Conservation (phyloP, 345 rosid genomes). For the Atalantia buxifolia region DNA sequence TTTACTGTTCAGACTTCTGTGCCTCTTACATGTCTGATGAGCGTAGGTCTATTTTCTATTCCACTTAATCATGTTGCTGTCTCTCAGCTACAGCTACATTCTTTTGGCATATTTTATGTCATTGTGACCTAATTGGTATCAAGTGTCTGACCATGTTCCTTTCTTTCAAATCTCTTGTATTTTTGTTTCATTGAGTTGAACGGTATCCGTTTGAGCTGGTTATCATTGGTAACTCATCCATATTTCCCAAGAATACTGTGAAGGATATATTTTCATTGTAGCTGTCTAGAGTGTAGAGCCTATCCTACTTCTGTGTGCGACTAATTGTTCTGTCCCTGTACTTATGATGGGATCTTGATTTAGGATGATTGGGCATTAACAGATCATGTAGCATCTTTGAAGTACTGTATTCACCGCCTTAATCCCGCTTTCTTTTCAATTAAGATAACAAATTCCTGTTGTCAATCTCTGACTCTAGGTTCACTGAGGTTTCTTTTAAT, state of each 20-base stretch:
- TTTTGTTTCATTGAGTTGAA: neutral
- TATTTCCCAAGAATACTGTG: neutral
- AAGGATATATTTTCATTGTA: neutral
- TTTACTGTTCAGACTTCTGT: neutral
- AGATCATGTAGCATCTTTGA: neutral
- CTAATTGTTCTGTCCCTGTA: neutral
- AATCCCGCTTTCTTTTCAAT: neutral
- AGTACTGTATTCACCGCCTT: neutral
- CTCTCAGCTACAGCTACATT: neutral
- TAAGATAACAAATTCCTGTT: neutral
- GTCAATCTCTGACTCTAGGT: neutral
- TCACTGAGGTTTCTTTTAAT: neutral
- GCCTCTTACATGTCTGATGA: neutral
- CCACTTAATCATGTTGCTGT: neutral
- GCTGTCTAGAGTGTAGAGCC: neutral
- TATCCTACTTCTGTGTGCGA: neutral
- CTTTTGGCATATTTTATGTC: neutral
- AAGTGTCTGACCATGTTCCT: neutral
- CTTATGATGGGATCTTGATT: neutral
- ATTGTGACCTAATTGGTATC: neutral
- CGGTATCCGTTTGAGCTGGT: neutral
- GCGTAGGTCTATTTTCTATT: neutral
- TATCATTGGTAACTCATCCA: neutral
- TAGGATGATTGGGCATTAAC: neutral
- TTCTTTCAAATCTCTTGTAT: neutral